Evolutionary conservation across 371 early-diverging fungal genomes (phyloP), one percentile per base, ranked within the genome.

Genomic region (Thermomucor indicae-seudaticae): DNA sequence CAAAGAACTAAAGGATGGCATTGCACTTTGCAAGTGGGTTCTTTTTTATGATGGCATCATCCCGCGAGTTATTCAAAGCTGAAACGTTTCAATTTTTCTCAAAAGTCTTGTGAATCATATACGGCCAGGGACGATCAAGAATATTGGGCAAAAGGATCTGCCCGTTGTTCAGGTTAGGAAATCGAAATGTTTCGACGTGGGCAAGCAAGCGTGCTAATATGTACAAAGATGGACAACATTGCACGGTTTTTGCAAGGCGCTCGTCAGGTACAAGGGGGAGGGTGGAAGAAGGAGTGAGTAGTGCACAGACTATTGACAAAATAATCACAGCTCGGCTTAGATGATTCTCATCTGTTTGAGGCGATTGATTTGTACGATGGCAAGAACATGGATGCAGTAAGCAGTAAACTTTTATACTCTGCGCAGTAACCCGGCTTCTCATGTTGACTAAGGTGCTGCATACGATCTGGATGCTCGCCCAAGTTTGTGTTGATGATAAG

Each of bases 341-440:
- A 85, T 42, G 83, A 86, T 52, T 76, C 89, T 25, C 93, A 95
- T 56, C 62, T 95, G 43, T 95, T 95, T 64, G 87, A 91, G 58
- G 93, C 96, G 0, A 85, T 88, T 1, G 96, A 95, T 67, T 64
- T 95, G 20, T 91, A 85, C 59, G 93, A 95, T 43, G 89, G 80
- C 39, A 92, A 88, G 57, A 84, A 92, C 64, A 84, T 93, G 80
- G 70, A 67, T n/a, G 82, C 81, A 51, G 88, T 90, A 65, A 53
- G n/a, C n/a, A n/a, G 60, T 41, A 37, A 38, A 43, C 30, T 35
- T 20, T 30, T 29, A 17, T 2, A 22, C 28, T 32, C 20, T 27
- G 28, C 20, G 30, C 16, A 34, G 24, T 39, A 29, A 16, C 19
- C 10, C 11, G 22, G 27, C 19, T 20, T n/a, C 43, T 34, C n/a